Evolutionary conservation across 2,329 filamentous ascomycete species (phyloP).

Genomic region (Colletotrichum sp.): DNA sequence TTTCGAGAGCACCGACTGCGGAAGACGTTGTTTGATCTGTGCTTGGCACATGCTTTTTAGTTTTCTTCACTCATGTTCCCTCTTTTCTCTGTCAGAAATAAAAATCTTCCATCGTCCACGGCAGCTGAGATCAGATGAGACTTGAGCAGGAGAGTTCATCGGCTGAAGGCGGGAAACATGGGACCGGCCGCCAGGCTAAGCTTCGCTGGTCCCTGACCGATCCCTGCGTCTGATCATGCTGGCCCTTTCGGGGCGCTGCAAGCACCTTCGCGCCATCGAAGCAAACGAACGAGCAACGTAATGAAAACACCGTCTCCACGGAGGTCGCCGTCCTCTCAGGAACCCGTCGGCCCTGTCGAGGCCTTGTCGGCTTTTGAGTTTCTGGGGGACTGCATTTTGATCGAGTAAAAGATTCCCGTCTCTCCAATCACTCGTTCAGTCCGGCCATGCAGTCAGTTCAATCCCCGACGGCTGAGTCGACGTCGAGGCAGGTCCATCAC

Average conservation of each 20-base stretch:
- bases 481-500: not conserved
- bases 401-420: slow-evolving; percentile 4
- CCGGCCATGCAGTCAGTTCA: not conserved
- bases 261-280: not conserved
- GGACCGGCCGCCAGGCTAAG: not conserved
- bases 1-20: not conserved
- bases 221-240: slow-evolving; percentile 1
- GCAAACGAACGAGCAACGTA: not conserved
- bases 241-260: not conserved
- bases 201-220: slow-evolving; percentile 7
- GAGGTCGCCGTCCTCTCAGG: not conserved
- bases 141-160: not conserved
- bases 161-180: not conserved
- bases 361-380: not conserved
- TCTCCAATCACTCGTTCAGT: not conserved
- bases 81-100: not conserved
- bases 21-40: not conserved
- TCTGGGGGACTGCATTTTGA: not conserved
- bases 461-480: not conserved
- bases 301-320: slow-evolving; percentile 11
- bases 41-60: not conserved
- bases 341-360: not conserved
- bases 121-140: not conserved
- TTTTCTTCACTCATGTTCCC: not conserved
- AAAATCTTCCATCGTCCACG: not conserved